Conservation (phyloP, 192 early-diverging fungal species). For the Oehlia diaphana region DNA sequence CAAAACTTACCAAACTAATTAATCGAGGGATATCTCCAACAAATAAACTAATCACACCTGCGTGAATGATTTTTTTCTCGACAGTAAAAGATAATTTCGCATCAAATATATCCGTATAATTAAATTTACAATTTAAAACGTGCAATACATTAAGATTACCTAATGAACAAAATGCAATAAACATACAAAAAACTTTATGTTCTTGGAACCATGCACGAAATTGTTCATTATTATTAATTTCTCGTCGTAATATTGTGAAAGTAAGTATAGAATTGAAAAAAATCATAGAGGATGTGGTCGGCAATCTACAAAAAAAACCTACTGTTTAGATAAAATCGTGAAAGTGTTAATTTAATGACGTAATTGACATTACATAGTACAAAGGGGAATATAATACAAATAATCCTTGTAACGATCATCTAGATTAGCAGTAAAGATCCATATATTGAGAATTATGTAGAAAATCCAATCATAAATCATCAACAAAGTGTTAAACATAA, state of each 20-base stretch:
- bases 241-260: background rate
- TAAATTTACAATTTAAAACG: background rate
- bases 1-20: background rate
- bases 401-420: too few relatives aligned
- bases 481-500: background rate
- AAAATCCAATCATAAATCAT: background rate
- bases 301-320: too few relatives aligned
- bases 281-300: background rate
- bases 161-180: background rate
- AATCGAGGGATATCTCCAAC: background rate
- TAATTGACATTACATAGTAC: too few relatives aligned
- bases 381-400: too few relatives aligned
- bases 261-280: background rate
- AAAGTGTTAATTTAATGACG: too few relatives aligned
- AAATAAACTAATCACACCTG: background rate
- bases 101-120: background rate
- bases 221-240: background rate
- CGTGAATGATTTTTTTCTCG: background rate
- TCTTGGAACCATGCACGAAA: background rate
- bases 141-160: background rate
- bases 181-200: background rate
- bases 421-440: too few relatives aligned
- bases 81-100: background rate
- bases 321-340: too few relatives aligned
- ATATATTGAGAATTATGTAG: background rate